Evolutionary conservation across 2,329 filamentous ascomycete species (phyloP).

Genomic region (Alternaria ventricosa): DNA sequence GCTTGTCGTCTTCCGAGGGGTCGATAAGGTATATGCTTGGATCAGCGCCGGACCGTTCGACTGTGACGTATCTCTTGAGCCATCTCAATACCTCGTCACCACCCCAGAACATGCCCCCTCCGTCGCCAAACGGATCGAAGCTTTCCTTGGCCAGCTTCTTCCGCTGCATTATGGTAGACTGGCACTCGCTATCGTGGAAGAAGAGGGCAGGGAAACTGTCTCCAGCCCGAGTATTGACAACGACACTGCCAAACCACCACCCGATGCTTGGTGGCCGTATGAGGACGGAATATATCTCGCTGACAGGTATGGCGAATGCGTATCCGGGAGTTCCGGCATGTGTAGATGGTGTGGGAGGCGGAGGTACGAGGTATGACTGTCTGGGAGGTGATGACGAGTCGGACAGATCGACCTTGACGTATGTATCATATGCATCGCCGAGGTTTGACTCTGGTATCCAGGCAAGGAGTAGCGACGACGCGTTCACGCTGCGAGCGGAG

Average conservation of each 20-base stretch:
- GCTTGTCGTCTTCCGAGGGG: constrained; percentile 81
- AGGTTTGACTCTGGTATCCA: constrained; percentile 93
- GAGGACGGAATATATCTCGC: constrained; percentile 86
- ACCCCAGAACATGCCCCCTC: constrained; percentile 93
- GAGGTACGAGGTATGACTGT: constrained; percentile 89
- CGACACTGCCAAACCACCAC: constrained; percentile 97
- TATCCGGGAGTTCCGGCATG: constrained; percentile 78
- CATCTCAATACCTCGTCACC: constrained; percentile 94
- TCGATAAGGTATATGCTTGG: constrained; percentile 91
- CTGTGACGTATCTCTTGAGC: constrained; percentile 81
- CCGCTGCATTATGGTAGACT: constrained; percentile 92
- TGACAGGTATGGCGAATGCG: constrained; percentile 89
- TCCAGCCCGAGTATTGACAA: constrained; percentile 89
- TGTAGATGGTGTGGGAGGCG: constrained; percentile 83
- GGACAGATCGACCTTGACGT: constrained; percentile 92
- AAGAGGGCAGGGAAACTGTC: constrained; percentile 96
- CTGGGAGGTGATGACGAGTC: constrained; percentile 81
- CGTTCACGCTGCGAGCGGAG: constrained; percentile 54
- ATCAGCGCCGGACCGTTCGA: constrained; percentile 85
- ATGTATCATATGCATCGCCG: constrained; percentile 82
- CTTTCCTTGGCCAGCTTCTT: constrained; percentile 82
- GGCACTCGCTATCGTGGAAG: constrained; percentile 96
- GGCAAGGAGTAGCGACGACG: constrained; percentile 81
- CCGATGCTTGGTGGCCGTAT: constrained; percentile 91
- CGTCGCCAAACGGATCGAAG: constrained; percentile 88